Percentiles rank a stretch among this genome's conserved stretches.
phyloP scores from a whole-genome alignment of 2,329 filamentous ascomycete genomes.

The Iodosphaeria phyllophila region DNA sequence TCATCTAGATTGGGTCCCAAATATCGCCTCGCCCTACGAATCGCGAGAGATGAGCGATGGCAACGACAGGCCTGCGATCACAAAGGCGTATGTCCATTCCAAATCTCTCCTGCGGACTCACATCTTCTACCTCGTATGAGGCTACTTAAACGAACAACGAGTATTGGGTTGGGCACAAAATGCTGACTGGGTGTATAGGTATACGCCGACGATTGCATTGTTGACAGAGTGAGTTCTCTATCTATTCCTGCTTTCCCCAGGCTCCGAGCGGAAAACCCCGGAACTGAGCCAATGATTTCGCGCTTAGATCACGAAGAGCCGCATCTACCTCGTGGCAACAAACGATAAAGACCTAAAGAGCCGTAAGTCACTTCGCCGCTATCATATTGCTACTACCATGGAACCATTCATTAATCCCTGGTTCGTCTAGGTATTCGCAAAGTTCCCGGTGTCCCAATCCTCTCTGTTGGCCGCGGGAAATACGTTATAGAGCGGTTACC shows the following conservation, averaged over 20 bases:
- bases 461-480: conserved; percentile 75
- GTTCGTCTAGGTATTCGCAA: conserved; percentile 72
- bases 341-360: conserved; percentile 25
- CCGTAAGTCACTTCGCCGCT: conserved; percentile 3
- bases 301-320: conserved; percentile 39
- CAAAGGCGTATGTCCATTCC: conserved; percentile 27
- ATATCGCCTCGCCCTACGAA: conserved; percentile 69
- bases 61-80: conserved; percentile 76
- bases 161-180: too few species aligned
- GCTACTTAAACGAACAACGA: too few species aligned
- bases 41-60: conserved; percentile 81
- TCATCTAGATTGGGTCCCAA: conserved; percentile 42
- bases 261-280: not conserved
- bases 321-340: conserved; percentile 62
- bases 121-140: conserved; percentile 1
- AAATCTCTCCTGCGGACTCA: not conserved
- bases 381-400: conserved; percentile 18
- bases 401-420: conserved; percentile 31
- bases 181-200: too few species aligned
- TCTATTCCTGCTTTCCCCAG: not conserved
- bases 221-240: conserved; percentile 37
- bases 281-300: not conserved
- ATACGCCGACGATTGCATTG: conserved; percentile 73
- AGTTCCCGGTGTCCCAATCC: conserved; percentile 48
- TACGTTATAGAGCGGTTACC: conserved; percentile 86